Evolutionary conservation across 78 protist genomes (phyloP).

Genomic region (Isochrysis galbana): DNA sequence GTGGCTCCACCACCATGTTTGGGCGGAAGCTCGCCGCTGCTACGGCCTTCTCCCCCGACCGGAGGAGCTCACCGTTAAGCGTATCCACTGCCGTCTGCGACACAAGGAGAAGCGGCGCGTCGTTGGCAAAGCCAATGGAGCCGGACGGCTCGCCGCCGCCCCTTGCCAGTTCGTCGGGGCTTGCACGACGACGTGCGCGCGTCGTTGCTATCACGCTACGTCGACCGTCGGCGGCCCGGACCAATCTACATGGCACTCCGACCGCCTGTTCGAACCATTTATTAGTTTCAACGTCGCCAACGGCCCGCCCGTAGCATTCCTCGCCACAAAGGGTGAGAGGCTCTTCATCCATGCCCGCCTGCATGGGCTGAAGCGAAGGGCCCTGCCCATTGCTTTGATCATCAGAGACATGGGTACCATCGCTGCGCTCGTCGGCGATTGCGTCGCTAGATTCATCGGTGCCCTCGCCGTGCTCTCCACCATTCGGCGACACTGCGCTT

Average conservation of each 20-base stretch:
- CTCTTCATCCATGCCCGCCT: neutral
- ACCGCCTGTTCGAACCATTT: neutral
- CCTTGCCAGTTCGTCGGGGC: too few relatives aligned
- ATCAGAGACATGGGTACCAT: neutral
- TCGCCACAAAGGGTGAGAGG: neutral
- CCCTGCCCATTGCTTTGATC: neutral
- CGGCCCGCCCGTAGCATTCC: neutral
- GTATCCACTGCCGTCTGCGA: neutral
- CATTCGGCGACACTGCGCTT: neutral
- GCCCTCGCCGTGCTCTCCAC: neutral
- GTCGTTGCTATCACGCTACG: too few relatives aligned
- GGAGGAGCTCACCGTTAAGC: neutral
- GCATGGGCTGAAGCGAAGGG: neutral
- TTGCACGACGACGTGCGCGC: too few relatives aligned
- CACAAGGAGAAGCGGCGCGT: constrained; percentile 35
- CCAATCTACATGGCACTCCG: neutral
- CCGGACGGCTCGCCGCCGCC: neutral
- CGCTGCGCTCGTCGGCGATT: neutral
- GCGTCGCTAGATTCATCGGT: neutral
- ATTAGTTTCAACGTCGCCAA: neutral
- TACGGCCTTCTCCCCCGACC: neutral
- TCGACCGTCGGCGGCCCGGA: too few relatives aligned
- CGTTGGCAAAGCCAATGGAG: constrained; percentile 40
- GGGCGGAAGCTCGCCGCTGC: constrained; percentile 27
- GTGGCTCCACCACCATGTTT: neutral